Evolutionary conservation across 768 basidiomycete species (phyloP), one percentile per base, ranked within the genome.

Genomic region (Agaricus subrufescens): DNA sequence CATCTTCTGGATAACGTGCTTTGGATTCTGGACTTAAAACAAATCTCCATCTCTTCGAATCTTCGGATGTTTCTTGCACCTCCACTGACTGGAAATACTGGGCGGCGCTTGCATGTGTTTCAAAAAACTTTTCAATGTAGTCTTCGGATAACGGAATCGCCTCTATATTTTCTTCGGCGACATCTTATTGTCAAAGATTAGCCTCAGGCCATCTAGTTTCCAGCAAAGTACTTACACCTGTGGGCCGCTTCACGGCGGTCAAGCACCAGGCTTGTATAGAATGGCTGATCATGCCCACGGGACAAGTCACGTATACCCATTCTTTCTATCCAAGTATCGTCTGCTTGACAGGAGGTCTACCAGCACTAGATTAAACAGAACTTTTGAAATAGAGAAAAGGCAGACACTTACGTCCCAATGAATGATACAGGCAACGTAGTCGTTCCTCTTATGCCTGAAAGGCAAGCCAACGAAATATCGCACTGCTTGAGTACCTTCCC

Each of bases 381-480:
- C 42, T 27, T 7, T 2, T 25, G n/a, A 19, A 23, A 11, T 1
- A 34, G 7, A 46, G 46, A 31, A 3, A 46, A 52, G 5, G 26
- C 25, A 34, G 12, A 1, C 23, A 66, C 71, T 45, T 58, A 81
- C 79, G 65, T 81, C 77, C 81, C 81, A 83, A 8, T 73, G 75
- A 50, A 71, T 67, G 40, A 82, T 75, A 46, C 74, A 75, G 23
- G 76, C 80, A 7, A 68, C 52, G 60, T 80, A 79, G 5, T 64
- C 66, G 51, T 73, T 74, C 46, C 59, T 66, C 39, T 48, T 62
- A 60, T 81, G 79, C 48, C 62, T 61, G 54, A 81, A 78, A 29
- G 76, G 65, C 75, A 78, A 74, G 10, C 82, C 81, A 30, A 80
- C 79, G 55, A 78, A 81, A 61, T 75, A 70, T 60, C 69, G 66